phyloP scores from a whole-genome alignment of 2,329 filamentous ascomycete genomes.

The Magnaporthales sp. region DNA sequence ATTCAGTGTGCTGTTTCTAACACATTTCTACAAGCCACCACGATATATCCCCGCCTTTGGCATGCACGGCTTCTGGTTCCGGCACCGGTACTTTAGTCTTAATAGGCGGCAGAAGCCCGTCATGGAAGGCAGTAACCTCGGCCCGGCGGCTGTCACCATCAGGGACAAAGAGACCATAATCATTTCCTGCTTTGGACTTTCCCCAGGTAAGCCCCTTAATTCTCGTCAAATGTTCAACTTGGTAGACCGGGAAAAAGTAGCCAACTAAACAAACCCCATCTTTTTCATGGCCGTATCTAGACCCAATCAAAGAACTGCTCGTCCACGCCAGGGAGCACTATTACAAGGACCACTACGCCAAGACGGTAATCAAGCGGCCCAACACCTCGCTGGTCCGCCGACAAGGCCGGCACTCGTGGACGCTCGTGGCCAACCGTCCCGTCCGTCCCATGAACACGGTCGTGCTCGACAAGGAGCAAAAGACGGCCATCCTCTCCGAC shows the following conservation, averaged over 20 bases:
- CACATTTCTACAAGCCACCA: conserved; percentile 26
- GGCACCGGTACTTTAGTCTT: conserved; percentile 39
- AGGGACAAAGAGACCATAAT: conserved; percentile 40
- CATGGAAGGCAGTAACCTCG: conserved; percentile 23
- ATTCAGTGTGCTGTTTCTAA: not conserved
- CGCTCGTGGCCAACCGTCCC: conserved; percentile 51
- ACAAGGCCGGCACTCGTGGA: conserved; percentile 40
- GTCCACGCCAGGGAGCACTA: conserved; percentile 43
- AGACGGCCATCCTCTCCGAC: conserved; percentile 57
- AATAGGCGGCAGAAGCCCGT: conserved; percentile 35
- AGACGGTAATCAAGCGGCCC: conserved; percentile 49
- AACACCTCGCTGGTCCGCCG: conserved; percentile 35
- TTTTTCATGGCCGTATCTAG: not conserved
- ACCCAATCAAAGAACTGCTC: conserved; percentile 46
- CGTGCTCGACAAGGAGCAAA: conserved; percentile 59
- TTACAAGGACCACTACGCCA: conserved; percentile 42
- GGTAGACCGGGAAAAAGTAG: not conserved
- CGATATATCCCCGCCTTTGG: conserved; percentile 47
- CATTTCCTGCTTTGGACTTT: conserved; percentile 47
- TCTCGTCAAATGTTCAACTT: not conserved
- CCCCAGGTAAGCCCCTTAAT: conserved; percentile 13
- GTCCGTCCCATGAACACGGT: conserved; percentile 68
- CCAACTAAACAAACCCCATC: not conserved
- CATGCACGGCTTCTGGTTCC: conserved; percentile 44
- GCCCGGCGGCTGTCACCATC: conserved; percentile 27